Conservation (phyloP, 129 eudicot species). For the Erigeron canadensis region DNA sequence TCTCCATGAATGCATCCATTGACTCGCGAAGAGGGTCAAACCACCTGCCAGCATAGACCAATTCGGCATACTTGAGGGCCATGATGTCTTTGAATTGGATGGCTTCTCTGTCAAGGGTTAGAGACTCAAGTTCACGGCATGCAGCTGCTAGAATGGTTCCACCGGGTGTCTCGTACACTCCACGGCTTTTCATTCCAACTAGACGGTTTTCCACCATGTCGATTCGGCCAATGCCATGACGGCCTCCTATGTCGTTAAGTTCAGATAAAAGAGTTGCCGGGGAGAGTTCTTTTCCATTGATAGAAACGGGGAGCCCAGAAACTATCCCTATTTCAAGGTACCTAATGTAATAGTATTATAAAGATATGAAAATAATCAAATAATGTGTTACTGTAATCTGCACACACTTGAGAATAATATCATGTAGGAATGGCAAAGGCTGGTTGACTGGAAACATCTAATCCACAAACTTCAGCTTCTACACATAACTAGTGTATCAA, state of each 20-base stretch:
- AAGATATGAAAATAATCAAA: conserved; percentile 7
- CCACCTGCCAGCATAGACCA: conserved; percentile 97
- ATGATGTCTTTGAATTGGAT: conserved; percentile 76
- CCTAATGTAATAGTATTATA: conserved; percentile 39
- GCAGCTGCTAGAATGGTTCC: conserved; percentile 90
- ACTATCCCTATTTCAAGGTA: conserved; percentile 83
- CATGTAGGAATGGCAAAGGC: not conserved
- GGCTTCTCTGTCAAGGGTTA: conserved; percentile 90
- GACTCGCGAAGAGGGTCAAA: conserved; percentile 94
- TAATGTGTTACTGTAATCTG: not conserved
- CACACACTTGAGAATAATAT: not conserved
- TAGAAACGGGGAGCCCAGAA: conserved; percentile 77
- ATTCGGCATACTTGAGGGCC: conserved; percentile 91
- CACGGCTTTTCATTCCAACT: conserved; percentile 89
- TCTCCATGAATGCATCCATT: conserved; percentile 87
- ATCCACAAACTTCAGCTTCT: no score
- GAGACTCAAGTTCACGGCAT: conserved; percentile 86
- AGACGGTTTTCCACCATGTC: conserved; percentile 95
- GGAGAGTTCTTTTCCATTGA: conserved; percentile 77
- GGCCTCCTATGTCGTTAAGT: conserved; percentile 79
- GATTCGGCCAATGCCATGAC: conserved; percentile 89
- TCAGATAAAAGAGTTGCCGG: conserved; percentile 78
- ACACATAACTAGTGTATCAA: no score
- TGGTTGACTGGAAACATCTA: not conserved
- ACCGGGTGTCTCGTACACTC: conserved; percentile 96